Percentiles rank a stretch among this genome's conserved stretches.
Evolutionary conservation across 1,284 basidiomycete genomes (phyloP).

Genomic region (Tilletia walkeri): DNA sequence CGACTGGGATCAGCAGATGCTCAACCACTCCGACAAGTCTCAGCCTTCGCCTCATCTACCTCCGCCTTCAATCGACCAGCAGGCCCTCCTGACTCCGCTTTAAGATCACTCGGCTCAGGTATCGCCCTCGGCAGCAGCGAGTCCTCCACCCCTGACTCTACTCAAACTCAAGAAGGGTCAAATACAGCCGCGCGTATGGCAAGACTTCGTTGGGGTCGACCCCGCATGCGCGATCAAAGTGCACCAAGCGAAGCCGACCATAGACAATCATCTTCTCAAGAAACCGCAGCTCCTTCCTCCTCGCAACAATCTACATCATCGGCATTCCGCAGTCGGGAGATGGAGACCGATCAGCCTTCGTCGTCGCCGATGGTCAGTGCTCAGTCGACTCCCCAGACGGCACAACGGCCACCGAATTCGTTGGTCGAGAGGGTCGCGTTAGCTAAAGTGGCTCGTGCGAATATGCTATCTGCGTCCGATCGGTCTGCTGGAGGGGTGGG

Average conservation of each 20-base stretch:
- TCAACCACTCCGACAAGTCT: background rate
- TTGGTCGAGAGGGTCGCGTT: background rate
- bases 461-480: background rate
- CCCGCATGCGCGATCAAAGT: background rate
- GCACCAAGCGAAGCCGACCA: background rate
- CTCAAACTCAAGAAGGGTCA: background rate
- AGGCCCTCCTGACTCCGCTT: background rate
- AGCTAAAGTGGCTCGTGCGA: background rate
- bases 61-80: background rate
- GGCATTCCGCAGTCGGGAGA: background rate
- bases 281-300: background rate
- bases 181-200: background rate
- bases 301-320: background rate
- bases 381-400: background rate
- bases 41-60: background rate
- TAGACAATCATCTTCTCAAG: too few species aligned
- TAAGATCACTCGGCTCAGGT: background rate
- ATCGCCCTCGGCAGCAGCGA: background rate
- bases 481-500: too few species aligned
- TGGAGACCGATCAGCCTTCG: conserved; percentile 2
- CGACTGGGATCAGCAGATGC: background rate
- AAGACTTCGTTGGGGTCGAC: background rate
- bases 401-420: background rate
- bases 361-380: background rate
- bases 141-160: background rate